These are phyloP conservation scores for Hordeum vulgare DNA, from an alignment of 176 grass and related monocot species.

Conservation along the genomic window MorexV3_pseudomolecules_assembly NC_058518.1:512381645-512382144, in stretches of 20 bases:
- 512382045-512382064: constrained; percentile 9
- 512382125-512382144: no score
- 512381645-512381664: neutral
- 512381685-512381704: constrained; percentile 79
- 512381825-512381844: constrained; percentile 55
- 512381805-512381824: constrained; percentile 91
- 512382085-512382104: neutral
- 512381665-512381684: constrained; percentile 43
- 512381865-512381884: constrained; percentile 59
- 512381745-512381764: constrained; percentile 89
- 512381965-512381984: constrained; percentile 25
- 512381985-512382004: constrained; percentile 35
- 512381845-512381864: constrained; percentile 61
- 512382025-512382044: constrained; percentile 14
- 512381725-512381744: constrained; percentile 77
- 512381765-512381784: constrained; percentile 69
- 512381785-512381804: constrained; percentile 73
- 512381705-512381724: constrained; percentile 83
- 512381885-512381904: constrained; percentile 35
- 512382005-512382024: constrained; percentile 39
- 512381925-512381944: constrained; percentile 68
- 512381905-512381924: constrained; percentile 29
- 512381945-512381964: constrained; percentile 68
- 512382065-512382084: constrained; percentile 17
- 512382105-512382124: neutral